Percentiles rank a stretch among this genome's conserved stretches.
These are phyloP conservation scores for Penicillium alfredii DNA, from an alignment of 495 filamentous ascomycete genomes.

Conservation along the genomic window DNA sequence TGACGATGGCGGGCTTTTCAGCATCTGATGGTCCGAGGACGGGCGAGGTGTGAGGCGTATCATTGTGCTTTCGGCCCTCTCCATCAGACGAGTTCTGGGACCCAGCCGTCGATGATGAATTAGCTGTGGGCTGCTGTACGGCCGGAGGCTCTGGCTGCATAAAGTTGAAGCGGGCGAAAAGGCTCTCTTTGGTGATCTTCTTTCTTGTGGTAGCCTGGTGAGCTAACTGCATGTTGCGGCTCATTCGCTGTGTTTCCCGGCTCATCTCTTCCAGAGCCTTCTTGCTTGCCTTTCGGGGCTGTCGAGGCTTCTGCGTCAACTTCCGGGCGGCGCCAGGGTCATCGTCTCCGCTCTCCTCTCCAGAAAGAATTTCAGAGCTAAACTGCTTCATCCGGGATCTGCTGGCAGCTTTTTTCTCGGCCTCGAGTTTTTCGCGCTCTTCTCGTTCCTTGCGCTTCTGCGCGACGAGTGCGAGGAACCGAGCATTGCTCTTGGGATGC, in stretches of 20 bases:
- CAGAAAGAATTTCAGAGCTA: constrained; percentile 32
- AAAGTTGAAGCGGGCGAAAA: constrained; percentile 83
- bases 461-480: constrained; percentile 62
- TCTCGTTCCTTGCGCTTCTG: constrained; percentile 65
- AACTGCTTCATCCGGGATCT: constrained; percentile 29
- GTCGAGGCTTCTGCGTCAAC: constrained; percentile 58
- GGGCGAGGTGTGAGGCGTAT: constrained; percentile 50
- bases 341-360: constrained; percentile 43
- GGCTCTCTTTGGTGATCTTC: constrained; percentile 77
- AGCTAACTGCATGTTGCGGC: constrained; percentile 81
- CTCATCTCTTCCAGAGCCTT: constrained; percentile 95
- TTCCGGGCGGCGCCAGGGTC: constrained; percentile 53
- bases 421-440: constrained; percentile 55
- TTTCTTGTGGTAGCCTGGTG: constrained; percentile 88
- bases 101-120: constrained; percentile 37
- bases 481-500: constrained; percentile 48
- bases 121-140: constrained; percentile 17
- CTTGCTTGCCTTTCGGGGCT: constrained; percentile 84
- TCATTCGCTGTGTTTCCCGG: constrained; percentile 86
- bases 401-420: constrained; percentile 46
- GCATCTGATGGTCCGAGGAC: constrained; percentile 20
- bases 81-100: constrained; percentile 45
- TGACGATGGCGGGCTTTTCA: constrained; percentile 17
- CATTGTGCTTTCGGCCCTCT: constrained; percentile 36
- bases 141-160: constrained; percentile 32